Conservation (phyloP, 2,329 filamentous ascomycete species). For the Didymella sp. region DNA sequence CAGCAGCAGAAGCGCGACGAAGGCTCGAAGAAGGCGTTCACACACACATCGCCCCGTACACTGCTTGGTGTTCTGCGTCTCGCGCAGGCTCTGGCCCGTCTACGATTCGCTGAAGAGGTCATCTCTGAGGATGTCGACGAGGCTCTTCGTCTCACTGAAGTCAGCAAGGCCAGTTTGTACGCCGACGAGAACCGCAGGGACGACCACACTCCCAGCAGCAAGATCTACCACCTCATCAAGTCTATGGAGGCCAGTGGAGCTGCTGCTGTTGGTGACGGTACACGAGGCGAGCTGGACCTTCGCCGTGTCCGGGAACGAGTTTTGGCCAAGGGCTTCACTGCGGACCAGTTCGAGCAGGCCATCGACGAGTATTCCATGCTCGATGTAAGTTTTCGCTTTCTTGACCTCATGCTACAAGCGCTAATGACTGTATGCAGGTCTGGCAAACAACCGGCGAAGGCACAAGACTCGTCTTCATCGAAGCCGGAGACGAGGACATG, state of each 20-base stretch:
- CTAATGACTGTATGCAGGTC: constrained; percentile 52
- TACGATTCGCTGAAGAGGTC: constrained; percentile 86
- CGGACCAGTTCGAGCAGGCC: constrained; percentile 85
- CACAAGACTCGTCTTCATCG: constrained; percentile 62
- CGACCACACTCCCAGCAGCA: constrained; percentile 80
- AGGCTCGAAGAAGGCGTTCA: constrained; percentile 88
- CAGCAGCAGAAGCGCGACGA: constrained; percentile 92
- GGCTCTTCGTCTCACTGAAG: constrained; percentile 86
- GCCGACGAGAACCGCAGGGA: constrained; percentile 66
- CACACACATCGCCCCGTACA: constrained; percentile 92
- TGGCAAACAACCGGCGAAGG: constrained; percentile 64
- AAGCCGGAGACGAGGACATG: constrained; percentile 57
- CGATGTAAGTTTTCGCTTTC: constrained; percentile 71
- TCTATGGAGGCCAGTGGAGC: constrained; percentile 85
- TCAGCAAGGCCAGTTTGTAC: constrained; percentile 89
- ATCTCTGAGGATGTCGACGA: constrained; percentile 95
- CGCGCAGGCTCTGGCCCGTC: constrained; percentile 88
- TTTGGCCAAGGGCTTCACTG: constrained; percentile 94
- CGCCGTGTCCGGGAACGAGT: constrained; percentile 89
- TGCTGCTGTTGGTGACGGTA: constrained; percentile 76
- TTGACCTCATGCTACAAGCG: constrained; percentile 1
- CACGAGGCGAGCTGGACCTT: constrained; percentile 78
- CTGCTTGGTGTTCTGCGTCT: constrained; percentile 91
- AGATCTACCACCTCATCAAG: constrained; percentile 95
- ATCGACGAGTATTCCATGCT: constrained; percentile 88